phyloP scores from a whole-genome alignment of 2,329 filamentous ascomycete genomes.

The Fusarium hainanense region DNA sequence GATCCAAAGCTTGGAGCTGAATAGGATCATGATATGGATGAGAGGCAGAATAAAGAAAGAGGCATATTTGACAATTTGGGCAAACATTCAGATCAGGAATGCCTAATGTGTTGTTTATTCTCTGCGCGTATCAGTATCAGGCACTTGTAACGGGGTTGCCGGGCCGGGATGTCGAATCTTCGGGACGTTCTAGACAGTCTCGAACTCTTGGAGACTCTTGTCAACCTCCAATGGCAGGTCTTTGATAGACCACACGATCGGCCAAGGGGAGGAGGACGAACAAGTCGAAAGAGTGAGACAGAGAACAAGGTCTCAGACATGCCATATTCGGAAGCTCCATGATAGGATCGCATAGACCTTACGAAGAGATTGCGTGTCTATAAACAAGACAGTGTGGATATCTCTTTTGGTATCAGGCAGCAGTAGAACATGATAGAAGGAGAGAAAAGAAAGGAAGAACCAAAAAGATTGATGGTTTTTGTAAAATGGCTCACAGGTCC shows the following conservation, averaged over 20 bases:
- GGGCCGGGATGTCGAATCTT: slow-evolving; percentile 27
- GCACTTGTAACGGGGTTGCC: slow-evolving; percentile 33
- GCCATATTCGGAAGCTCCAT: neutral
- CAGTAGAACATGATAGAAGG: neutral
- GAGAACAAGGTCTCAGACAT: slow-evolving; percentile 10
- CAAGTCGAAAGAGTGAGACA: neutral
- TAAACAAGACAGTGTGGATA: slow-evolving; percentile 3
- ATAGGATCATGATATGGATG: slow-evolving; percentile 20
- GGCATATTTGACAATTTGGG: neutral
- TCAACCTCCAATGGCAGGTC: slow-evolving; percentile 30
- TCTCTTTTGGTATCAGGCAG: slow-evolving; percentile 17
- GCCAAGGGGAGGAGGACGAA: neutral
- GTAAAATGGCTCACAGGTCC: slow-evolving; percentile 41
- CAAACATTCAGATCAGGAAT: neutral
- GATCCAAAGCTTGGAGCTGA: slow-evolving; percentile 9
- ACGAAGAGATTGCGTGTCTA: neutral
- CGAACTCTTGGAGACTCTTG: slow-evolving; percentile 20
- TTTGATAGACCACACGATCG: slow-evolving; percentile 27
- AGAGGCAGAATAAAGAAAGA: neutral
- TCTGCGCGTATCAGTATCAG: slow-evolving; percentile 13
- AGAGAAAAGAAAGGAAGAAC: neutral
- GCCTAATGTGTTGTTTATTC: neutral
- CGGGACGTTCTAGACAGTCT: slow-evolving; percentile 21
- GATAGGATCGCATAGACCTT: slow-evolving; percentile 32
- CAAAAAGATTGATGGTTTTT: neutral